Conservation (phyloP, 1,284 basidiomycete genomes). For the Nidula niveotomentosa region DNA sequence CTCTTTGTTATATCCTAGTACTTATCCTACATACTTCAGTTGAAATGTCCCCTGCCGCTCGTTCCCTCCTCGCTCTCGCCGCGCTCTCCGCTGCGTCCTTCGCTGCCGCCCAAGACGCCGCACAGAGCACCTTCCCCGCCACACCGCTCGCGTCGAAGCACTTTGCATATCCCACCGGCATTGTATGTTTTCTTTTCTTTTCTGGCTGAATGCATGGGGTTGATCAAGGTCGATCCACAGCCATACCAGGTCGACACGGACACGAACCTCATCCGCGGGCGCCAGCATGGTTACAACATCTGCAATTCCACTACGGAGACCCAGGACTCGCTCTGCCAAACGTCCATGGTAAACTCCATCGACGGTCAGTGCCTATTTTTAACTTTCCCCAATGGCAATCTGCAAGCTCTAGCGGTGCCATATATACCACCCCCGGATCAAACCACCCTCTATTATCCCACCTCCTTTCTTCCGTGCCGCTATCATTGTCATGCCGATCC, state of each 20-base stretch:
- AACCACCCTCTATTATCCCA: no score
- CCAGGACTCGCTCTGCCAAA: slow-evolving; percentile 31
- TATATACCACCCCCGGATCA: no score
- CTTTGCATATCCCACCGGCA: slow-evolving; percentile 20
- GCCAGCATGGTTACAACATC: slow-evolving; percentile 30
- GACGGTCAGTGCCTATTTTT: slow-evolving; percentile 16
- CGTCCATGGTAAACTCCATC: slow-evolving; percentile 28
- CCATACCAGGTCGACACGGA: slow-evolving; percentile 34
- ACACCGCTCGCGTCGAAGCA: slow-evolving; percentile 21
- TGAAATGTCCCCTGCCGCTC: neutral
- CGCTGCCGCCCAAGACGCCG: neutral
- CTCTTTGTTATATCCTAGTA: neutral
- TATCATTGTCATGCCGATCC: neutral
- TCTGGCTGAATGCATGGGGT: neutral
- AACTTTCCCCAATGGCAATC: no score
- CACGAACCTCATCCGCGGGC: slow-evolving; percentile 23
- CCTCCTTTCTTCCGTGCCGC: neutral
- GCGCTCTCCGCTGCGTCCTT: neutral
- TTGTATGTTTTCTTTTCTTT: slow-evolving; percentile 10
- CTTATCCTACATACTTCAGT: neutral
- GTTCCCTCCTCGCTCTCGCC: neutral
- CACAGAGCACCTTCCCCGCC: slow-evolving; percentile 11
- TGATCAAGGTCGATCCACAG: slow-evolving; percentile 10
- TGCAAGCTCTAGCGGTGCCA: no score
- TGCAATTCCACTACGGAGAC: slow-evolving; percentile 33